phyloP scores from a whole-genome alignment of 305 asterid species.

The Rubia occidens region DNA sequence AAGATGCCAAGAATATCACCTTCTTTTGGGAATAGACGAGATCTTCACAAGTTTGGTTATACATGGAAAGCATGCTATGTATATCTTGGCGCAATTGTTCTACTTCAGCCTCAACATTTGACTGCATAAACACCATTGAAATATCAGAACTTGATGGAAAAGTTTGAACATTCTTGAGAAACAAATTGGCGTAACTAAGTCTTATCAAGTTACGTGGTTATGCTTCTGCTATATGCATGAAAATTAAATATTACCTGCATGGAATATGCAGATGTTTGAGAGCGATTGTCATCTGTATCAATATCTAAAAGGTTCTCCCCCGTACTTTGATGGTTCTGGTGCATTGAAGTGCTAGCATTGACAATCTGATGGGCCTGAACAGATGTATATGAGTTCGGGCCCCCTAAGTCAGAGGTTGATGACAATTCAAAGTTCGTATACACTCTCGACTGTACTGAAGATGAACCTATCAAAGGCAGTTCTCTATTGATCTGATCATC shows the following conservation, averaged over 20 bases:
- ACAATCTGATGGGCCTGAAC: conserved; percentile 20
- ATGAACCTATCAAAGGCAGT: conserved; percentile 31
- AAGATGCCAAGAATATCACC: conserved; percentile 35
- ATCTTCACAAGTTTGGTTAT: conserved; percentile 63
- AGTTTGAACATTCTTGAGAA: not conserved
- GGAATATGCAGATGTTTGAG: conserved; percentile 27
- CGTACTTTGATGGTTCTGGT: conserved; percentile 23
- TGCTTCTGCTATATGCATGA: not conserved
- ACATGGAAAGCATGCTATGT: conserved; percentile 46
- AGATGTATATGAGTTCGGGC: conserved; percentile 26
- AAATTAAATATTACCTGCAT: conserved; percentile 33
- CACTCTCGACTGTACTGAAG: conserved; percentile 31
- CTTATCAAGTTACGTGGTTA: not conserved
- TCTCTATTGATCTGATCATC: conserved; percentile 29
- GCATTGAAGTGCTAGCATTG: conserved; percentile 18
- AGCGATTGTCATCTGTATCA: conserved; percentile 23
- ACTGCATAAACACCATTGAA: conserved; percentile 32
- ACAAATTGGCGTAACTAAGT: not conserved
- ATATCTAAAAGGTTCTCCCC: conserved; percentile 27
- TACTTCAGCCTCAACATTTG: conserved; percentile 46
- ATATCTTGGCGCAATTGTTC: conserved; percentile 52
- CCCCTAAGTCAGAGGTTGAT: conserved; percentile 25
- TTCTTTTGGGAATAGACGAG: conserved; percentile 50
- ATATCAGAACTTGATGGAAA: conserved; percentile 16
- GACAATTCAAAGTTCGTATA: conserved; percentile 24